Evolutionary conservation across 2,329 filamentous ascomycete genomes (phyloP), one percentile per base, ranked within the genome.

Genomic region (Diaporthe aspalathi): DNA sequence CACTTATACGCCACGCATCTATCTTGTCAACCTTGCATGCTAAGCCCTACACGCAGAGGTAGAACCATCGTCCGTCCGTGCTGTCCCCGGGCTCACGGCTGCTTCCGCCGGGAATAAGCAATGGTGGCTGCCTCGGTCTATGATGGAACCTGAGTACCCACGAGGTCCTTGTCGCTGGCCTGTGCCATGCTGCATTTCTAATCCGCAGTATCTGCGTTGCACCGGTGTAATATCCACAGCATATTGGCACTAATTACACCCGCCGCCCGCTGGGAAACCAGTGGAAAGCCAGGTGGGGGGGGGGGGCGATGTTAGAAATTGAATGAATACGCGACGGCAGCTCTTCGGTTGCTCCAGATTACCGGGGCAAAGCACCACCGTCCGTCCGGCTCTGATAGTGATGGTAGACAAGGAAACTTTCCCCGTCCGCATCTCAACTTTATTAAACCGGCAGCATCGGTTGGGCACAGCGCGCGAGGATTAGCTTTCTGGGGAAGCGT

Each of bases 281-380:
- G 20, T 24, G n/a, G 27, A 29, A 4, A 27, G 45, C 45, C 12
- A 7, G 49, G 22, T 22, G 57, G 27, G 43, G 20, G 9, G 2
- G 47, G 22, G 38, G 40, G 43, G 12, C 56, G n/a, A 22, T 29
- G 14, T 32, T 11, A 32, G 22, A 20, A 20, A 24, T 32, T n/a
- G 43, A 22, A 49, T 49, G 43, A 63, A 49, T 63, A 49, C 45
- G 43, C 60, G 45, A 65, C 45, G 60, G 60, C 29, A 49, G 60
- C 43, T 63, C 43, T 22, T 29, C 40, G 57, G 11, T 47, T 17
- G 27, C 16, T 63, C 43, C 43, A 35, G 9, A 63, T 63, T 49
- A 29, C 60, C 43, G 43, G 43, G 27, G 43, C 20, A 35, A 32
- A 32, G 60, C 43, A n/a, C n/a, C 57, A 35, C 27, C 27, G 27